A percentile compares a stretch with the other conserved stretches of the same genome.
These are phyloP conservation scores for Corymbia maculata DNA, from an alignment of 345 rosid genomes.

Conservation along the genomic window DNA sequence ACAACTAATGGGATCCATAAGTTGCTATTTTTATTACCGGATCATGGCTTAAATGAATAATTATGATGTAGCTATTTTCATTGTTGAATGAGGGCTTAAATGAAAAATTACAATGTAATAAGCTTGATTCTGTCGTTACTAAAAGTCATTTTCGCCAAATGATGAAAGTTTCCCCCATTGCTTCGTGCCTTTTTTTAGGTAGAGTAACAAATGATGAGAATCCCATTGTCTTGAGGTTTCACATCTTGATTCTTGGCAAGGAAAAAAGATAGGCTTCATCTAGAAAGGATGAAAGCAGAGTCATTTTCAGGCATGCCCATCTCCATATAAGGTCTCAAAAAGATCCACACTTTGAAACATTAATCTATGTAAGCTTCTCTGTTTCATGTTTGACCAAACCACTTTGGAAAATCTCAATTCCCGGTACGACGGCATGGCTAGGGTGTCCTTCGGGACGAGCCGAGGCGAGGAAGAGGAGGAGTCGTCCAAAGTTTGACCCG, in stretches of 20 bases:
- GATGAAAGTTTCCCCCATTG: not conserved
- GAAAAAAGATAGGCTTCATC: not conserved
- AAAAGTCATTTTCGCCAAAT: not conserved
- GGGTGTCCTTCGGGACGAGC: not conserved
- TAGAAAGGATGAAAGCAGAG: not conserved
- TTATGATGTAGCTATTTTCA: not conserved
- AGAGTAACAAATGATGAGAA: not conserved
- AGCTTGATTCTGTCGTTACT: not conserved
- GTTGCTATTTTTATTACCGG: accelerated
- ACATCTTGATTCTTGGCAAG: not conserved
- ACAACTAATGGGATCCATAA: not conserved
- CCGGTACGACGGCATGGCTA: not conserved
- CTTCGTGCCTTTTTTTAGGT: not conserved
- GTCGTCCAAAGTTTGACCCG: not conserved
- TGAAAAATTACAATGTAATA: not conserved
- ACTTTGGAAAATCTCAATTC: not conserved
- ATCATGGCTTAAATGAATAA: not conserved
- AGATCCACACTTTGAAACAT: not conserved
- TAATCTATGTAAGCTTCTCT: not conserved
- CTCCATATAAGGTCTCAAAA: not conserved
- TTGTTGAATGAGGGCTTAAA: not conserved
- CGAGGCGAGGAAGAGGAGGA: not conserved
- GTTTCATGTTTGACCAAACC: not conserved
- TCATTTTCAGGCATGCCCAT: not conserved
- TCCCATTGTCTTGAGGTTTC: not conserved